phyloP scores from a whole-genome alignment of 306 rosid species.

The Quercus variabilis region DNA sequence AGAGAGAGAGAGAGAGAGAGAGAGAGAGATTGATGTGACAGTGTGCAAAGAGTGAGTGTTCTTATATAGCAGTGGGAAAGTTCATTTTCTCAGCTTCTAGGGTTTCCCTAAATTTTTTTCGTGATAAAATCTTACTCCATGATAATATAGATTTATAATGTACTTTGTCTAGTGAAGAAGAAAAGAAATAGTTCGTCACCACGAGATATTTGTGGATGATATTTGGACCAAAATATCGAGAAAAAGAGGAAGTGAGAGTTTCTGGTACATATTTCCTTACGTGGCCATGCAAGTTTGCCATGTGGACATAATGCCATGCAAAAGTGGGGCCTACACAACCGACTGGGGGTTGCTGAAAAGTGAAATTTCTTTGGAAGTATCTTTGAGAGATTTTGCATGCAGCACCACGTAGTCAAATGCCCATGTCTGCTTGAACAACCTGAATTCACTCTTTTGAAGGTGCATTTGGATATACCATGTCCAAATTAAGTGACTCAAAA shows the following conservation, averaged over 20 bases:
- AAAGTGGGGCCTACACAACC: not conserved
- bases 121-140: not conserved
- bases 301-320: not conserved
- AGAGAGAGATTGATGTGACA: not conserved
- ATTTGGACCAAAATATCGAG: not conserved
- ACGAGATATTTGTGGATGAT: not conserved
- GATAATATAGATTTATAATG: not conserved
- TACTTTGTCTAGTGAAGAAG: not conserved
- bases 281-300: not conserved
- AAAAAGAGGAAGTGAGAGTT: not conserved
- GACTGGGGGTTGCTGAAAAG: not conserved
- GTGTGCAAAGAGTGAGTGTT: not conserved
- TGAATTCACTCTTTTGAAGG: not conserved
- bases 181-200: not conserved
- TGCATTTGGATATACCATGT: not conserved
- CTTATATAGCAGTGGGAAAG: not conserved
- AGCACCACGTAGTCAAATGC: not conserved
- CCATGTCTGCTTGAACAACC: not conserved
- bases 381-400: not conserved
- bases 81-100: not conserved
- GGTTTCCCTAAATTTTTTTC: not conserved
- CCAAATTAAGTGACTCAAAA: not conserved
- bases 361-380: not conserved
- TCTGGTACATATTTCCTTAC: not conserved
- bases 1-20: not conserved